A percentile compares a stretch with the other conserved stretches of the same genome.
phyloP scores from a whole-genome alignment of 2,329 filamentous ascomycete species.

The Pyricularia sp. region DNA sequence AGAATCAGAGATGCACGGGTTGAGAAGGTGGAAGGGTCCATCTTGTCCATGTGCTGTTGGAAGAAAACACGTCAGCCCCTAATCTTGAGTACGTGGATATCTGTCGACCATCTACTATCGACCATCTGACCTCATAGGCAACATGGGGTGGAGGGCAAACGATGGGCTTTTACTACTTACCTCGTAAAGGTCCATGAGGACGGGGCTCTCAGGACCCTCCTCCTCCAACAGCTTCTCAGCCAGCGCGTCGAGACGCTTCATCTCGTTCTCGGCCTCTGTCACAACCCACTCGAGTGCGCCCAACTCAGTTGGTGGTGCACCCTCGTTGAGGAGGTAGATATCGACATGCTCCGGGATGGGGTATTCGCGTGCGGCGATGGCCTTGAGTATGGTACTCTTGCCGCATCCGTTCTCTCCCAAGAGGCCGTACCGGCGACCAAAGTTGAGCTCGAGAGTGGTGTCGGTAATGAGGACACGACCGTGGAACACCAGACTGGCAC shows the following conservation, averaged over 20 bases:
- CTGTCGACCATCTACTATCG: conserved; percentile 1
- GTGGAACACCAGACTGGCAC: conserved; percentile 89
- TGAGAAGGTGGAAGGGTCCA: conserved; percentile 95
- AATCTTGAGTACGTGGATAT: not conserved
- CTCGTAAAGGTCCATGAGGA: conserved; percentile 91
- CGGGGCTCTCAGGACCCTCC: conserved; percentile 79
- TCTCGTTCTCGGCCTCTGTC: conserved; percentile 81
- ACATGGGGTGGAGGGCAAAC: not conserved
- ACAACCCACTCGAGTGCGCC: conserved; percentile 97
- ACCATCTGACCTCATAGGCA: conserved; percentile 5
- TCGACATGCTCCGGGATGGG: conserved; percentile 94
- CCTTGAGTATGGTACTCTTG: conserved; percentile 94
- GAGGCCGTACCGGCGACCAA: conserved; percentile 84
- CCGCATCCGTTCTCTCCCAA: conserved; percentile 98
- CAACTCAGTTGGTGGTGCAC: conserved; percentile 75
- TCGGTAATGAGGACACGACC: conserved; percentile 92
- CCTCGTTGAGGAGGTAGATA: conserved; percentile 96
- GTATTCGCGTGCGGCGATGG: conserved; percentile 85
- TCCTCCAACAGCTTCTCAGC: conserved; percentile 86
- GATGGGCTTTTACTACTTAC: conserved; percentile 35
- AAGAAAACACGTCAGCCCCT: not conserved
- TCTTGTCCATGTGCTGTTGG: conserved; percentile 85
- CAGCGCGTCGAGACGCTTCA: conserved; percentile 76
- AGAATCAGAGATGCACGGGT: conserved; percentile 93
- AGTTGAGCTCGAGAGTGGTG: conserved; percentile 83